Percentiles rank a stretch among this genome's conserved stretches.
These are phyloP conservation scores for Dissoconium aciculare DNA, from an alignment of 2,329 filamentous ascomycete genomes.

Conservation along the genomic window DNA sequence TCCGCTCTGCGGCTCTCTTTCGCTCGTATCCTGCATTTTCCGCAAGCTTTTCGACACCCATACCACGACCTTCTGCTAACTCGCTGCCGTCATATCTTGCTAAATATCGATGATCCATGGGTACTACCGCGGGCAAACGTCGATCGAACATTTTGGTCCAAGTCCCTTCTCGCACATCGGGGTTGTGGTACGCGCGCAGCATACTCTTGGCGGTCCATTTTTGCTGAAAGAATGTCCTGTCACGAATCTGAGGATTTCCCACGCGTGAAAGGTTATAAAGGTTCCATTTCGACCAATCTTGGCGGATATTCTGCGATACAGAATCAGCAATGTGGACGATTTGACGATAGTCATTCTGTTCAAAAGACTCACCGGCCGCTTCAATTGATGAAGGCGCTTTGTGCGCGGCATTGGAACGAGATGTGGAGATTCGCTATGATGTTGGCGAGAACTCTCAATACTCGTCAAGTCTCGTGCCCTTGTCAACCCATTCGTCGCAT, in stretches of 20 bases:
- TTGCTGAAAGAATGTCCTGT: slow-evolving; percentile 82
- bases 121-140: slow-evolving; percentile 64
- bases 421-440: neutral
- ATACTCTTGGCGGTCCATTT: slow-evolving; percentile 88
- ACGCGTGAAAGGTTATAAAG: slow-evolving; percentile 68
- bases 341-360: too few species aligned
- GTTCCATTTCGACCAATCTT: slow-evolving; percentile 75
- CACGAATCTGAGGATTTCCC: slow-evolving; percentile 29
- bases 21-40: slow-evolving; percentile 5
- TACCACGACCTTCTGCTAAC: slow-evolving; percentile 69
- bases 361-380: slow-evolving; percentile 22
- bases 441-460: neutral
- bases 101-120: slow-evolving; percentile 70
- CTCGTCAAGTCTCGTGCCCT: neutral
- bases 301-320: slow-evolving; percentile 61
- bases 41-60: slow-evolving; percentile 40
- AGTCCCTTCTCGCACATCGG: slow-evolving; percentile 81
- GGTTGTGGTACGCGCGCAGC: slow-evolving; percentile 80
- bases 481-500: neutral
- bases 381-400: slow-evolving; percentile 46
- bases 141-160: slow-evolving; percentile 89
- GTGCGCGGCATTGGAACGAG: slow-evolving; percentile 26
- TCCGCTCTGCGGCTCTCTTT: slow-evolving; percentile 34
- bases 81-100: slow-evolving; percentile 69
- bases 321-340: slow-evolving; percentile 5